A percentile compares a stretch with the other conserved stretches of the same genome.
Evolutionary conservation across 495 filamentous ascomycete genomes (phyloP).

Genomic region (Oidiodendron maius): DNA sequence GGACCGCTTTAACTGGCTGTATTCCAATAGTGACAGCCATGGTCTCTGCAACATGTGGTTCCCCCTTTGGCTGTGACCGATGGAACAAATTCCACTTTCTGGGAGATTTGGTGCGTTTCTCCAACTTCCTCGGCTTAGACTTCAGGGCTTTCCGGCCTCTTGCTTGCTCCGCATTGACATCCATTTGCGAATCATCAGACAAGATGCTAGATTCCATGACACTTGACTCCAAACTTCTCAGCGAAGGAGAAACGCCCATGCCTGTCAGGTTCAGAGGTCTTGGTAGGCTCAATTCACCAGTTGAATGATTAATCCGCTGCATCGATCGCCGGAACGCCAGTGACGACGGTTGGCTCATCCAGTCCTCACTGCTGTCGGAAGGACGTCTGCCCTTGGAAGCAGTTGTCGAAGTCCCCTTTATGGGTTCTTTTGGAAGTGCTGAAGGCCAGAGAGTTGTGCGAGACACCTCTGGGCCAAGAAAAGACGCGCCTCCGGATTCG

Average conservation of each 20-base stretch:
- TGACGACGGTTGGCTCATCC: conserved; percentile 31
- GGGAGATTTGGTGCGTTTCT: conserved; percentile 53
- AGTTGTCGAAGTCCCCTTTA: conserved; percentile 5
- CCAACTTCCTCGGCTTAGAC: conserved; percentile 35
- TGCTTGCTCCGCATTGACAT: conserved; percentile 4
- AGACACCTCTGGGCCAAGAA: conserved; percentile 11
- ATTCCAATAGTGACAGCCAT: conserved; percentile 34
- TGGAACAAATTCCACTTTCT: conserved; percentile 83
- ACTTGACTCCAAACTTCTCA: conserved; percentile 43
- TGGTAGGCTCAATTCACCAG: conserved; percentile 11
- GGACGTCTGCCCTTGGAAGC: conserved; percentile 26
- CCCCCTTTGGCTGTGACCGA: conserved; percentile 42
- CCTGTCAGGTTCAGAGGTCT: conserved; percentile 14
- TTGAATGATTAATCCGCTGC: conserved; percentile 35
- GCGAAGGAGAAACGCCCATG: conserved; percentile 28
- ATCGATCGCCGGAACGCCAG: conserved; percentile 47
- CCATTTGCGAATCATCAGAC: conserved; percentile 41
- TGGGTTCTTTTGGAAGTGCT: conserved; percentile 30
- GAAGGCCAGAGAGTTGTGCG: conserved; percentile 46
- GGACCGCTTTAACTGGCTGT: conserved; percentile 35
- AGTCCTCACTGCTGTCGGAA: conserved; percentile 48
- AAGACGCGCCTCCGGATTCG: conserved; percentile 39
- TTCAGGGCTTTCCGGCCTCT: conserved; percentile 13
- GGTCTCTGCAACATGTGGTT: conserved; percentile 32
- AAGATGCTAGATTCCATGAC: conserved; percentile 45